Evolutionary conservation across 192 early-diverging fungal genomes (phyloP).

Genomic region (Coemansia sp.): DNA sequence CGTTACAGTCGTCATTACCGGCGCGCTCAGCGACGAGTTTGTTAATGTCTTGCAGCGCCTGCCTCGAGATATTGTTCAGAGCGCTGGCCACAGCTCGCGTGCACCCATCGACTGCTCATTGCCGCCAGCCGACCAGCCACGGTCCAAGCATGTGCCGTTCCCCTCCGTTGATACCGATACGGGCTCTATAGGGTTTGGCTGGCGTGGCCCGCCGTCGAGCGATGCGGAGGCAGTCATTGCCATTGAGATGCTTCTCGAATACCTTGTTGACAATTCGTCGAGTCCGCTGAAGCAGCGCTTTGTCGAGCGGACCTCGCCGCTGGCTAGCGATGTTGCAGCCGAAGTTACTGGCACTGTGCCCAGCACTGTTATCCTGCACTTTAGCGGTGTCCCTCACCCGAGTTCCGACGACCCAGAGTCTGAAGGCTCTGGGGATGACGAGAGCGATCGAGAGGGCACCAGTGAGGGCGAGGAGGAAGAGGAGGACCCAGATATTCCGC

Average conservation of each 20-base stretch:
- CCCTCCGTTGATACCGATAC: constrained; percentile 66
- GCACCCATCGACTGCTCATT: constrained; percentile 23
- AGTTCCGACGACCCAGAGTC: constrained; percentile 18
- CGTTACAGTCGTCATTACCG: constrained; percentile 68
- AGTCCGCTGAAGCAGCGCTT: constrained; percentile 76
- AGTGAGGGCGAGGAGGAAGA: neutral
- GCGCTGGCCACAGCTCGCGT: constrained; percentile 29
- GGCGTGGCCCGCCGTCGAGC: constrained; percentile 72
- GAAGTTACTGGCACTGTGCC: constrained; percentile 61
- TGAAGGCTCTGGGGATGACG: constrained; percentile 14
- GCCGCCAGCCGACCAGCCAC: constrained; percentile 3
- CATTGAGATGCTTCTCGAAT: constrained; percentile 74
- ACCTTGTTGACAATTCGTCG: constrained; percentile 69
- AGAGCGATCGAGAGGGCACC: neutral
- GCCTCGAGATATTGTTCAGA: constrained; percentile 29
- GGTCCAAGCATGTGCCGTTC: constrained; percentile 38
- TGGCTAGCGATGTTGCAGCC: constrained; percentile 64
- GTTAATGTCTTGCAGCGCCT: constrained; percentile 28
- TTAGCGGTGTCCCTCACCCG: constrained; percentile 64
- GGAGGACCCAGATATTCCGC: constrained; percentile 40
- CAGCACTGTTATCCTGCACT: constrained; percentile 62
- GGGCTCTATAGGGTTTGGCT: constrained; percentile 68
- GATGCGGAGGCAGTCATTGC: constrained; percentile 65
- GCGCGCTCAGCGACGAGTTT: constrained; percentile 54
- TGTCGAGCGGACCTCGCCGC: constrained; percentile 70